Percentiles rank a stretch among this genome's conserved stretches.
Conservation (phyloP, 75 land plant species). For the Selaginella moellendorffii region DNA sequence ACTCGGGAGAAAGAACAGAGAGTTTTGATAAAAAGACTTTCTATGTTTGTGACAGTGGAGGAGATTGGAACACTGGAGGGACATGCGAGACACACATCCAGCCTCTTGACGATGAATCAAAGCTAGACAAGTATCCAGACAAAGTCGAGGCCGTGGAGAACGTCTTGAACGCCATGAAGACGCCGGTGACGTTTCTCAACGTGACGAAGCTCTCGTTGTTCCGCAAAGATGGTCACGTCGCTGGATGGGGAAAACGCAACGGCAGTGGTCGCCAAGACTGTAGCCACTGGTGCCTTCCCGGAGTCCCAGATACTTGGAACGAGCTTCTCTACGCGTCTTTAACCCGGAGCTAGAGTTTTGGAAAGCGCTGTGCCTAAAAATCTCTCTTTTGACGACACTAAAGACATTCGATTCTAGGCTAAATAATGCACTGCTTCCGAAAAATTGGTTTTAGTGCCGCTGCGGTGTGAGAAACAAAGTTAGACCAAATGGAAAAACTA, state of each 20-base stretch:
- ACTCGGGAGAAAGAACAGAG: constrained; percentile 32
- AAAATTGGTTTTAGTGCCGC: too few species aligned
- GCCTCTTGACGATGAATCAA: constrained; percentile 14
- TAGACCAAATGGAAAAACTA: too few species aligned
- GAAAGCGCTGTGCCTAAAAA: too few species aligned
- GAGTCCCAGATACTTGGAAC: constrained; percentile 54
- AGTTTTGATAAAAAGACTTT: constrained; percentile 3
- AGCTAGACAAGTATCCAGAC: constrained; percentile 9
- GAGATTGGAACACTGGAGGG: neutral
- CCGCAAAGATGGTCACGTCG: constrained; percentile 44
- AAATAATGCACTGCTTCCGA: too few species aligned
- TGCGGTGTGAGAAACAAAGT: too few species aligned
- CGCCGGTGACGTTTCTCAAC: constrained; percentile 23
- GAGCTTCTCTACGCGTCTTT: constrained; percentile 26
- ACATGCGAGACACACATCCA: constrained; percentile 28
- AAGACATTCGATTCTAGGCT: too few species aligned
- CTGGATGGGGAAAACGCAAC: constrained; percentile 13
- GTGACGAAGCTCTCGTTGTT: constrained; percentile 40
- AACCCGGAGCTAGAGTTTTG: too few species aligned
- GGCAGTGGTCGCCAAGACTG: constrained; percentile 41
- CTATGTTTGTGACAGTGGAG: constrained; percentile 28
- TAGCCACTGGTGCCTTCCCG: constrained; percentile 67
- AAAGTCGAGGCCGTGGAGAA: constrained; percentile 14
- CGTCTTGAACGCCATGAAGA: constrained; percentile 12
- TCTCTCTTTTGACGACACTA: too few species aligned